Evolutionary conservation across 192 early-diverging fungal species (phyloP).

Genomic region (Rhizophlyctis rosea): DNA sequence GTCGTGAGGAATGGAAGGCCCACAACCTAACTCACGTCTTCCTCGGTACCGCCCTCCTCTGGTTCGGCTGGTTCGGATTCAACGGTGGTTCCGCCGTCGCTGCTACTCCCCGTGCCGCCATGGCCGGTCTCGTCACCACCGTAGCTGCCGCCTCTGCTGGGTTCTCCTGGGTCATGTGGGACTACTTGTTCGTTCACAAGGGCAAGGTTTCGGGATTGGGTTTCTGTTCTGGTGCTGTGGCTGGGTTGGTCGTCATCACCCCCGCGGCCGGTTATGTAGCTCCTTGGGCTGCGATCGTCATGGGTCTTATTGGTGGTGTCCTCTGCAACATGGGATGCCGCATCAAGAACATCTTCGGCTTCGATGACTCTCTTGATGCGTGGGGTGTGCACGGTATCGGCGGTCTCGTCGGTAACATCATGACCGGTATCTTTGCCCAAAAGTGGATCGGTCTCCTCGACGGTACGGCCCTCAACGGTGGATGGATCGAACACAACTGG

Average conservation of each 20-base stretch:
- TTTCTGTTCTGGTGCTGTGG: constrained; percentile 91
- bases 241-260: constrained; percentile 90
- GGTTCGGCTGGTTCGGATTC: constrained; percentile 98
- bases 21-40: constrained; percentile 92
- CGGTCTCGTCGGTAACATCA: constrained; percentile 76
- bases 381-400: constrained; percentile 63
- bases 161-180: constrained; percentile 78
- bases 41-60: constrained; percentile 82
- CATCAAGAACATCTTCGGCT: constrained; percentile 79
- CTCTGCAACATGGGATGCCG: constrained; percentile 79
- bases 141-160: constrained; percentile 78
- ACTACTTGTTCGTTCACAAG: constrained; percentile 61
- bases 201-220: constrained; percentile 84
- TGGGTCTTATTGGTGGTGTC: constrained; percentile 70
- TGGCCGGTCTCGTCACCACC: constrained; percentile 84
- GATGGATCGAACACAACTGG: constrained; percentile 66
- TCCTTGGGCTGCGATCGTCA: constrained; percentile 76
- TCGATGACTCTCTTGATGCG: constrained; percentile 91
- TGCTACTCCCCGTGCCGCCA: constrained; percentile 79
- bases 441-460: constrained; percentile 69
- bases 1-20: constrained; percentile 68
- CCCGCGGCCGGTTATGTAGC: constrained; percentile 86
- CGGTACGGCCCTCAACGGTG: constrained; percentile 44
- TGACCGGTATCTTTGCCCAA: constrained; percentile 91
- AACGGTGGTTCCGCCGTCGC: constrained; percentile 84